Base-by-base conservation (phyloP, 352 stramenopile genomes). In the Phytopythium vexans region DNA sequence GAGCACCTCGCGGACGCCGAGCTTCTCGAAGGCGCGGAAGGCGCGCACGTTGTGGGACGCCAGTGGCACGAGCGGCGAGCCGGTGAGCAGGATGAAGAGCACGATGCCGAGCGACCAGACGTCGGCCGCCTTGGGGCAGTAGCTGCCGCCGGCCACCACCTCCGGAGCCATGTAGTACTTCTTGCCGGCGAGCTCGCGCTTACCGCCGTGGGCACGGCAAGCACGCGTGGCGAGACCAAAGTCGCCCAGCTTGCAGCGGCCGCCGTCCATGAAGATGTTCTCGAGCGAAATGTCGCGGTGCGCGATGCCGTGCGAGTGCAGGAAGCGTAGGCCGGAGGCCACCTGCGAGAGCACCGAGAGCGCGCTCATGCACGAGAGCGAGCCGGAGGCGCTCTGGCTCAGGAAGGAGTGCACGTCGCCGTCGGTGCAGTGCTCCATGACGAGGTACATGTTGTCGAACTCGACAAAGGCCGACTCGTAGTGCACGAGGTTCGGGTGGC, bases 101-200 rank as follows among this genome's bases (percentile, higher is more conserved):
- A 72, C 40, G 48, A 77, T 66, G 15, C 68, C 64, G 16, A 74
- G 51, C 8, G 65, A 74, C 68, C 68, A 77, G 15, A 74, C 62
- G 33, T 74, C 68, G 33, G 67, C 70, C 0, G 52, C 54, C 46
- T 68, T 67, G 0, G 72, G 67, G 52, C 78, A 62, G 58, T 83
- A 83, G 33, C 40, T 55, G 2, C 53, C 38, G 1, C 64, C 63
- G 8, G 66, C 56, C 33, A 75, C 66, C 7, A 80, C 64, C 55
- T 83, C 72, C 3, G 70, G 72, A 6, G 73, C 73, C 70, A 78
- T 83, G 62, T 80, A 81, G 64, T 77, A 81, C 55, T 70, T 64
- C 44, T 82, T 82, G 41, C 72, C 72, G n/a, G 35, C 46, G 3
- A 40, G 46, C 16, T 75, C 68, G 36, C 53, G 55, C 34, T 65